Evolutionary conservation across 345 rosid species (phyloP).

Genomic region (Dipteronia sinensis): DNA sequence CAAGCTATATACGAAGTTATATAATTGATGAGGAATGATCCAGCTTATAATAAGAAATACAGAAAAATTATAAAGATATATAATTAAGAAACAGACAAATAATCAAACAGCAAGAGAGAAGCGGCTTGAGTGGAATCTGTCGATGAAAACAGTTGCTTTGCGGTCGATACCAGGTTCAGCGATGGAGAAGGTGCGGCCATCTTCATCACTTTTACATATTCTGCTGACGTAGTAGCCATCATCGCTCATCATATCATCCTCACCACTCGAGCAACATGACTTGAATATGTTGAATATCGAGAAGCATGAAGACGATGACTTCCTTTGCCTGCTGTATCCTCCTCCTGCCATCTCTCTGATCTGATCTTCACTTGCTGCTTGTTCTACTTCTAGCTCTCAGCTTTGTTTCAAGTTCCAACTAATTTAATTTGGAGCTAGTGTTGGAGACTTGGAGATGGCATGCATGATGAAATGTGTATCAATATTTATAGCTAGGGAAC

Average conservation of each 20-base stretch:
- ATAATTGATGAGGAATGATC: background rate
- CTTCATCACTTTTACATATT: constrained; percentile 66
- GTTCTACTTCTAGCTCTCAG: background rate
- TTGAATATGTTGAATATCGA: constrained; percentile 53
- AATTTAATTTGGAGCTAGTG: too few species aligned
- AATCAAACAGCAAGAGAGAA: constrained; percentile 41
- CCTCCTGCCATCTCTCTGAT: constrained; percentile 25
- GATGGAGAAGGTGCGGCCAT: constrained; percentile 35
- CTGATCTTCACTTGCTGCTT: background rate
- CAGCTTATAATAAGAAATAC: background rate
- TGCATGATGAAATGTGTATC: background rate
- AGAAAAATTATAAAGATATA: background rate
- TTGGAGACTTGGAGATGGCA: background rate
- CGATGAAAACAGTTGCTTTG: constrained; percentile 69
- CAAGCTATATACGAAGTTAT: background rate
- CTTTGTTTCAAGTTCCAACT: background rate
- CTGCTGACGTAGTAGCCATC: constrained; percentile 48
- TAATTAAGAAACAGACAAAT: background rate
- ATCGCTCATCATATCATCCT: constrained; percentile 49
- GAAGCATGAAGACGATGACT: constrained; percentile 38
- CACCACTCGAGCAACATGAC: constrained; percentile 55
- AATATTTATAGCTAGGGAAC: constrained; percentile 16
- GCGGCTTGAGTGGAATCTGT: constrained; percentile 56
- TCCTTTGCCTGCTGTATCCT: constrained; percentile 43
- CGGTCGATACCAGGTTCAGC: constrained; percentile 63